These are phyloP conservation scores for Miscanthus lutarioriparius DNA, from an alignment of 176 grass and related monocot genomes.

Conservation along the genomic window DNA sequence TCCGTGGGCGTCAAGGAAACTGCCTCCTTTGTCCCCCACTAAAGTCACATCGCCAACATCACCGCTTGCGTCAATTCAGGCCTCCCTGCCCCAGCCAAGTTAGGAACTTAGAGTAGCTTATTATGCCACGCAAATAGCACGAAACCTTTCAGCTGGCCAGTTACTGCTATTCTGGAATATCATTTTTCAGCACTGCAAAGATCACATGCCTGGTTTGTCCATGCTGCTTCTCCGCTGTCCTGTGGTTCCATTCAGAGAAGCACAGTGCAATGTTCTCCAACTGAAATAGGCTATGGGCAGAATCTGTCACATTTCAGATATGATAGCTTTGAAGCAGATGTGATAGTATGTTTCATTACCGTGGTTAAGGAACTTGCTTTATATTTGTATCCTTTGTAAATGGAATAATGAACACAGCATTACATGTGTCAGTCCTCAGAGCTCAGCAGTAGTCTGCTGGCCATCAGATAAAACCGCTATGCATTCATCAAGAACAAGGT, in stretches of 20 bases:
- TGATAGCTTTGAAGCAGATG: not conserved
- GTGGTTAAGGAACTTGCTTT: too few species aligned
- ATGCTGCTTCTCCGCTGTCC: not conserved
- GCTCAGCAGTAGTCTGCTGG: not conserved
- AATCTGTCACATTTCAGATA: not conserved
- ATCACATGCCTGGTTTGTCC: not conserved
- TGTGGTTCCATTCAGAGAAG: not conserved
- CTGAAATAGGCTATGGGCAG: not conserved
- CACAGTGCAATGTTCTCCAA: not conserved
- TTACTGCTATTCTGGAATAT: not conserved
- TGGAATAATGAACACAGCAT: not conserved
- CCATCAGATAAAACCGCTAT: too few species aligned
- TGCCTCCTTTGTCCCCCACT: slow-evolving; percentile 25
- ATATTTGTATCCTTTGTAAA: not conserved
- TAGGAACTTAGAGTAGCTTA: slow-evolving; percentile 10
- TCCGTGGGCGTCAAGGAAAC: slow-evolving; percentile 26
- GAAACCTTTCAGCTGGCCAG: not conserved
- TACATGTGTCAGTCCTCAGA: not conserved
- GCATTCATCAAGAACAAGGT: too few species aligned
- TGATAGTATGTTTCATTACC: not conserved
- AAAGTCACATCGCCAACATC: slow-evolving; percentile 16
- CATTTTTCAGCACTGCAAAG: not conserved
- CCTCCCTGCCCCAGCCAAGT: slow-evolving; percentile 37
- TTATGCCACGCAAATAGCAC: not conserved
- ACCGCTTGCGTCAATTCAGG: not conserved